Evolutionary conservation across 257 asterid genomes (phyloP).

Genomic region (Fraxinus quadrangulata): DNA sequence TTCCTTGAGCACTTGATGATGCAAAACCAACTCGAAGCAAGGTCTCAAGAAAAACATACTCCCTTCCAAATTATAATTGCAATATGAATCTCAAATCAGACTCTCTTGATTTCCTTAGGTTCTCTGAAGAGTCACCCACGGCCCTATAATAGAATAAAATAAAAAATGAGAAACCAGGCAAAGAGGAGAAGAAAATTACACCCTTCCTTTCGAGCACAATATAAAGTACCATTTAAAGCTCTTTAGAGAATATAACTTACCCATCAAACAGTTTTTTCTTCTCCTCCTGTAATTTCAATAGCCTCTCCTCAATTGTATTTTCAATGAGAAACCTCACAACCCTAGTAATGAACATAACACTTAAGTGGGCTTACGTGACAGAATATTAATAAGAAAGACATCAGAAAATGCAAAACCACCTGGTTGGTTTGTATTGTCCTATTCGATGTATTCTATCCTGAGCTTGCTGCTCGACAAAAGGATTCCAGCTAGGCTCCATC

Average conservation of each 20-base stretch:
- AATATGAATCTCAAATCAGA: conserved; percentile 79
- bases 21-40: too few species aligned
- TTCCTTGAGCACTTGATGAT: too few species aligned
- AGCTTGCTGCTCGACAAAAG: conserved; percentile 91
- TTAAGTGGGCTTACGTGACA: background rate
- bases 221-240: background rate
- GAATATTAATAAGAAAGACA: background rate
- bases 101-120: conserved; percentile 71
- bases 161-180: background rate
- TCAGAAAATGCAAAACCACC: conserved; percentile 37
- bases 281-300: conserved; percentile 83
- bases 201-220: background rate
- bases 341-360: conserved; percentile 36
- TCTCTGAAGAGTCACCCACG: conserved; percentile 79
- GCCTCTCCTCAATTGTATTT: conserved; percentile 86
- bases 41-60: too few species aligned
- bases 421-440: conserved; percentile 86
- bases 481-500: conserved; percentile 99
- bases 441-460: conserved; percentile 95
- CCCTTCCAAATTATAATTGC: conserved; percentile 30
- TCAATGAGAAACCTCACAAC: conserved; percentile 81
- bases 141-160: conserved; percentile 51
- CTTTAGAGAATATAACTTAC: conserved; percentile 38
- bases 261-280: conserved; percentile 92
- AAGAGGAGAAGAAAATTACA: background rate